Conservation (phyloP, 169 alveolate species). For the Theileria parva region DNA sequence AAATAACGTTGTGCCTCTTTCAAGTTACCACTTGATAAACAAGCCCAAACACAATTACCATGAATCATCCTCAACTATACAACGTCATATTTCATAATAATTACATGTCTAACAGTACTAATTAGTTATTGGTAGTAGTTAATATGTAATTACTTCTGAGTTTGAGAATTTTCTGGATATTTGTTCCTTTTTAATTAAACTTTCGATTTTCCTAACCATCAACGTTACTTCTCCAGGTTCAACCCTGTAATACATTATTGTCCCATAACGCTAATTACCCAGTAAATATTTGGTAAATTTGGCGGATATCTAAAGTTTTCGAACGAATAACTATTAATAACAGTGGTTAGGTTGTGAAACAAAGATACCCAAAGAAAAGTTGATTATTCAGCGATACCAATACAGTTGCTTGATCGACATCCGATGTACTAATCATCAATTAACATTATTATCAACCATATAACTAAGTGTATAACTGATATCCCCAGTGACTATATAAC, state of each 20-base stretch:
- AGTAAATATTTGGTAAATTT: no score
- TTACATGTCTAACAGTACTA: no score
- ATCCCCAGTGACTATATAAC: no score
- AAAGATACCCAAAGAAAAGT: conserved; percentile 14
- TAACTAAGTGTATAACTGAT: not conserved
- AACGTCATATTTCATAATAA: no score
- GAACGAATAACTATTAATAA: no score
- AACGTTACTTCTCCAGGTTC: not conserved
- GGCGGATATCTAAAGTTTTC: no score
- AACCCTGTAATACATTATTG: not conserved
- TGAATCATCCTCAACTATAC: conserved; percentile 11
- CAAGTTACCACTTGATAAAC: conserved; percentile 9
- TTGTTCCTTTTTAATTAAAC: conserved; percentile 22
- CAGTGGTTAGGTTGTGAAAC: not conserved
- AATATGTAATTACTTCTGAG: not conserved
- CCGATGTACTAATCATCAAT: conserved; percentile 18
- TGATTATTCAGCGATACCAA: not conserved
- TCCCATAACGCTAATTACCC: no score
- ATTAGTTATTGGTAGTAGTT: not conserved
- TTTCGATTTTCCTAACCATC: conserved; percentile 16
- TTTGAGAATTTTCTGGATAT: conserved; percentile 6
- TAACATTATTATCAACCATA: not conserved
- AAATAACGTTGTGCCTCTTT: conserved; percentile 18
- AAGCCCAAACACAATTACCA: conserved; percentile 17
- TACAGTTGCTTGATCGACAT: conserved; percentile 16